Conservation (phyloP, 371 early-diverging fungal genomes). For the Circinella minor region DNA sequence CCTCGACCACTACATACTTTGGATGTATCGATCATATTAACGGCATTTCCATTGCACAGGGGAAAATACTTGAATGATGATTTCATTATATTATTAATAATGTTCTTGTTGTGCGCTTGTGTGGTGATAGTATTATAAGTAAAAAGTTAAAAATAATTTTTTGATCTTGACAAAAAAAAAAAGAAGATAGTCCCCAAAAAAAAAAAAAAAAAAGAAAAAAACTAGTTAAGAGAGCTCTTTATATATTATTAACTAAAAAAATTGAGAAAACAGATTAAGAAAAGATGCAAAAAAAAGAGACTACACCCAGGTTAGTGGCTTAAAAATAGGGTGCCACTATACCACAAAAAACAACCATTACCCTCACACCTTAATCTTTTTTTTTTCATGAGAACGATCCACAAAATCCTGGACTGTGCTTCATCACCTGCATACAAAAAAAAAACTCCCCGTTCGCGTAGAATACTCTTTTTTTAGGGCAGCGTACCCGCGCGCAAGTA, state of each 20-base stretch:
- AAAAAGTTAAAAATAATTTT: too few relatives aligned
- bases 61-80: slow-evolving; percentile 1
- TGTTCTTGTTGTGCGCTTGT: background rate
- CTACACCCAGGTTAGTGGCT: slow-evolving; percentile 7
- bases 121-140: too few relatives aligned
- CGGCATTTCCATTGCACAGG: background rate
- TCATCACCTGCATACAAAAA: slow-evolving; percentile 3
- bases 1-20: slow-evolving; percentile 23
- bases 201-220: background rate
- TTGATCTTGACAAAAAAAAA: background rate
- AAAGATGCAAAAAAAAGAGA: background rate
- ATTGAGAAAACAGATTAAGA: background rate
- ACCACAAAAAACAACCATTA: background rate
- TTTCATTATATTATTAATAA: background rate
- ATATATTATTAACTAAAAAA: background rate
- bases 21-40: slow-evolving; percentile 1
- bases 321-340: slow-evolving; percentile 7
- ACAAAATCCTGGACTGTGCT: slow-evolving; percentile 11
- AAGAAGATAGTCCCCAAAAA: too few relatives aligned
- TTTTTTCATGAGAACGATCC: slow-evolving; percentile 8
- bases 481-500: slow-evolving; percentile 10
- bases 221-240: background rate
- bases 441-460: slow-evolving; percentile 2
- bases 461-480: background rate
- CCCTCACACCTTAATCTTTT: background rate